Conservation (phyloP, 78 protist genomes). For the Dictyostelium intermedium region DNA sequence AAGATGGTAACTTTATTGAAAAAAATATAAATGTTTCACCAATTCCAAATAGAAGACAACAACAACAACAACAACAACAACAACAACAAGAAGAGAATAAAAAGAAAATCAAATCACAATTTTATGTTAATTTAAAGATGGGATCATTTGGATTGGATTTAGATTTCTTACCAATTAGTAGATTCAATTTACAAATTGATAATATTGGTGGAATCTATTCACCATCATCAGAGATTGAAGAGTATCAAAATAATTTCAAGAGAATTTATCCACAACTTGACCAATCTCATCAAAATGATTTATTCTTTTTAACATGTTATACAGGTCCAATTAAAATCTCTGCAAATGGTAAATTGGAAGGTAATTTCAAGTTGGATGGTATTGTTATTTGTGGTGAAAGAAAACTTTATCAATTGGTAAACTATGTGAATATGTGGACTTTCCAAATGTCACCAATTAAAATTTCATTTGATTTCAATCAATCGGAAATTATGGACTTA, state of each 20-base stretch:
- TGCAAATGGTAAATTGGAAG: slow-evolving; percentile 68
- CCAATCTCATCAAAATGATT: not conserved
- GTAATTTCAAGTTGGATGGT: slow-evolving; percentile 56
- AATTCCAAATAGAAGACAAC: slow-evolving; percentile 13
- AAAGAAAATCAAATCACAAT: slow-evolving; percentile 48
- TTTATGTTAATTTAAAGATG: slow-evolving; percentile 29
- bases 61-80: not conserved
- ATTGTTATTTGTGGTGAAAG: slow-evolving; percentile 55
- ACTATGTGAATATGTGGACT: slow-evolving; percentile 67
- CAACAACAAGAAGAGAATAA: not conserved
- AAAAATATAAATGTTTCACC: slow-evolving; percentile 19
- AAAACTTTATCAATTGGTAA: not conserved
- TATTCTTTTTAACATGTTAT: slow-evolving; percentile 36
- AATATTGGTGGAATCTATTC: slow-evolving; percentile 65
- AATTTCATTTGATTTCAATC: slow-evolving; percentile 72
- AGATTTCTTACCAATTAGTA: slow-evolving; percentile 70
- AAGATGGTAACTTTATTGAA: not conserved
- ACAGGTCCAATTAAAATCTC: slow-evolving; percentile 46
- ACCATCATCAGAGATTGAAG: slow-evolving; percentile 26
- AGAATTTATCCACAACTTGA: not conserved
- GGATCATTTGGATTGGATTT: slow-evolving; percentile 54
- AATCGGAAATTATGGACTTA: slow-evolving; percentile 48
- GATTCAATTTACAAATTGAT: slow-evolving; percentile 43
- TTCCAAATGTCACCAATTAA: slow-evolving; percentile 45
- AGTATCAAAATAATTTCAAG: slow-evolving; percentile 9